A percentile compares a stretch with the other conserved stretches of the same genome.
Evolutionary conservation across 805 yeast genomes (phyloP).

Genomic region (Pichia occidentalis): DNA sequence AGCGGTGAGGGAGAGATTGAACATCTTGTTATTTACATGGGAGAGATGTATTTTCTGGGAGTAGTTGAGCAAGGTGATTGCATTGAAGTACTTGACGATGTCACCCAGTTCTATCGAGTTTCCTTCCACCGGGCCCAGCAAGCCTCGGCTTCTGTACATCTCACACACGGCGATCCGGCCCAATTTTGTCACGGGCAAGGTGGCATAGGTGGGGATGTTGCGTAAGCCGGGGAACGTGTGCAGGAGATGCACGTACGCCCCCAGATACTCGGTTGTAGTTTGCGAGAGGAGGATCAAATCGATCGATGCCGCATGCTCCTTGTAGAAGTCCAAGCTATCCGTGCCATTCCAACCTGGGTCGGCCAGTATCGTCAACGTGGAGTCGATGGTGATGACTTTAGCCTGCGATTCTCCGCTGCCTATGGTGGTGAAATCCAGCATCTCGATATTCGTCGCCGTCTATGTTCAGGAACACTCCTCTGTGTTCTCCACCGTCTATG

Average conservation of each 20-base stretch:
- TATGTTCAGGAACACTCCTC: too few relatives aligned
- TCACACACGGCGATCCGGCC: slow-evolving; percentile 87
- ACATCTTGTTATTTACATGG: slow-evolving; percentile 41
- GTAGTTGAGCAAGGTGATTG: slow-evolving; percentile 61
- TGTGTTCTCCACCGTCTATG: too few relatives aligned
- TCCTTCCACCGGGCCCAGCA: slow-evolving; percentile 62
- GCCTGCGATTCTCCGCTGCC: slow-evolving; percentile 21
- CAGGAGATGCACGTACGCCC: slow-evolving; percentile 70
- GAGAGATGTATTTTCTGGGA: slow-evolving; percentile 56
- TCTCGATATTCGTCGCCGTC: too few relatives aligned
- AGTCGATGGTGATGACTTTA: slow-evolving; percentile 49
- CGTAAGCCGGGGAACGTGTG: slow-evolving; percentile 51
- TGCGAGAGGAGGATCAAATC: slow-evolving; percentile 81
- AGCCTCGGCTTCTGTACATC: slow-evolving; percentile 61
- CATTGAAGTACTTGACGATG: slow-evolving; percentile 75
- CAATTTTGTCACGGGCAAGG: slow-evolving; percentile 81
- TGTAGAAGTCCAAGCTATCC: slow-evolving; percentile 12
- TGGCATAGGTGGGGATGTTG: slow-evolving; percentile 72
- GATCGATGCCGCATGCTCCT: slow-evolving; percentile 26
- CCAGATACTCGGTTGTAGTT: slow-evolving; percentile 69
- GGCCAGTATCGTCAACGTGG: slow-evolving; percentile 47
- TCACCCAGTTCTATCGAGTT: slow-evolving; percentile 61
- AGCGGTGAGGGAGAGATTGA: slow-evolving; percentile 66
- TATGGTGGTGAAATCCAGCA: slow-evolving; percentile 23
- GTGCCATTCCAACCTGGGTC: slow-evolving; percentile 74